These are phyloP conservation scores for Amoebophrya sp. DNA, from an alignment of 169 alveolate genomes.

Conservation along the genomic window DNA sequence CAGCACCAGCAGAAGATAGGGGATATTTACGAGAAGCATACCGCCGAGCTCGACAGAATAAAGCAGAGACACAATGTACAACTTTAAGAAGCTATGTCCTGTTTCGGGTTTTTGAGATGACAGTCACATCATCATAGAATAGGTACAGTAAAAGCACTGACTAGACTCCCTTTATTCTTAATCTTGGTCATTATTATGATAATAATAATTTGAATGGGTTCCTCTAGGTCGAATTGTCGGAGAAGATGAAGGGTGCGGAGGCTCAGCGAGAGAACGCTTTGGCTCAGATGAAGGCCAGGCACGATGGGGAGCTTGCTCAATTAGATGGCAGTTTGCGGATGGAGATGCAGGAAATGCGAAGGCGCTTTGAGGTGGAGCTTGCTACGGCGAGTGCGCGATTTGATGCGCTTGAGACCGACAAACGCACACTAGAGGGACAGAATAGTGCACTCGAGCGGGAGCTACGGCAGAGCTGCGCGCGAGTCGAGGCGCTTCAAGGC, in stretches of 20 bases:
- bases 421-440: neutral
- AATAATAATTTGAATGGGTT: too few relatives aligned
- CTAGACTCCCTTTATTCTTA: too few relatives aligned
- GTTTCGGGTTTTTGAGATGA: too few relatives aligned
- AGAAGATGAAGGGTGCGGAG: neutral
- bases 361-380: neutral
- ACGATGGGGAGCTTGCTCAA: neutral
- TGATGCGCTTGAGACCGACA: neutral
- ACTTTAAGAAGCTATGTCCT: too few relatives aligned
- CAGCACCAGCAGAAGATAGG: slow-evolving; percentile 7
- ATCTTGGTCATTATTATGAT: too few relatives aligned
- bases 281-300: neutral
- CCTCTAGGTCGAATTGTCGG: neutral
- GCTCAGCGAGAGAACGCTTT: neutral
- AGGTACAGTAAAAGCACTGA: too few relatives aligned
- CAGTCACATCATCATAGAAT: too few relatives aligned
- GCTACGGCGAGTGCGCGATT: neutral
- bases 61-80: neutral
- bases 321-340: neutral
- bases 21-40: neutral
- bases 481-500: neutral
- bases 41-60: neutral
- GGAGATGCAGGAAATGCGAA: neutral
- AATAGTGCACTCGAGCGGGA: neutral
- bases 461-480: neutral